Percentiles rank a stretch among this genome's conserved stretches.
Evolutionary conservation across 345 rosid genomes (phyloP).

Genomic region (Camelina neglecta): DNA sequence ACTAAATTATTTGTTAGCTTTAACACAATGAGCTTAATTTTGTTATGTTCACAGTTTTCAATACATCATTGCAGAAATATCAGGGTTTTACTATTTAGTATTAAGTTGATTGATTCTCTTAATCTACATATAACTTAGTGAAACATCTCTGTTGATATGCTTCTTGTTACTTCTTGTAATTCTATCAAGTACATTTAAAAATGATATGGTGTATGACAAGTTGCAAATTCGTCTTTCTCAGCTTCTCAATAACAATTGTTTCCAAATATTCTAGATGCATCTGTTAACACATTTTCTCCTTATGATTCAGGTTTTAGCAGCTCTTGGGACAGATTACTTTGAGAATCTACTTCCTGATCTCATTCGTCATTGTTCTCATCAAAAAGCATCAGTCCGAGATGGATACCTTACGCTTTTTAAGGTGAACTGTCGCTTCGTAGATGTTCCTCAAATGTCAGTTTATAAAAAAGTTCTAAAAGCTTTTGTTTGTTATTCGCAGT

Average conservation of each 20-base stretch:
- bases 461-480: slow-evolving; percentile 17
- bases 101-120: neutral
- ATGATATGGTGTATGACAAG: slow-evolving; percentile 20
- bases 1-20: neutral
- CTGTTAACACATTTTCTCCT: slow-evolving; percentile 17
- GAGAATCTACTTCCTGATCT: slow-evolving; percentile 87
- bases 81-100: neutral
- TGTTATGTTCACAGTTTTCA: slow-evolving; percentile 6
- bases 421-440: slow-evolving; percentile 48
- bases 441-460: slow-evolving; percentile 11
- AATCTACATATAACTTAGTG: neutral
- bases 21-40: neutral
- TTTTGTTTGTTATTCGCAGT: slow-evolving; percentile 54
- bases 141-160: slow-evolving; percentile 5
- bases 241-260: slow-evolving; percentile 8
- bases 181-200: neutral
- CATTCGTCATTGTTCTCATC: slow-evolving; percentile 91
- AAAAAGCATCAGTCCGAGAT: slow-evolving; percentile 92
- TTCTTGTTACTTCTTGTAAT: slow-evolving; percentile 8
- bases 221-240: slow-evolving; percentile 9
- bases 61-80: slow-evolving; percentile 9
- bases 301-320: slow-evolving; percentile 79
- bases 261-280: slow-evolving; percentile 18
- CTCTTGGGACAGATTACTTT: slow-evolving; percentile 87
- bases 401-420: slow-evolving; percentile 98